Conservation (phyloP, 306 rosid species). For the Rosa lucieae region DNA sequence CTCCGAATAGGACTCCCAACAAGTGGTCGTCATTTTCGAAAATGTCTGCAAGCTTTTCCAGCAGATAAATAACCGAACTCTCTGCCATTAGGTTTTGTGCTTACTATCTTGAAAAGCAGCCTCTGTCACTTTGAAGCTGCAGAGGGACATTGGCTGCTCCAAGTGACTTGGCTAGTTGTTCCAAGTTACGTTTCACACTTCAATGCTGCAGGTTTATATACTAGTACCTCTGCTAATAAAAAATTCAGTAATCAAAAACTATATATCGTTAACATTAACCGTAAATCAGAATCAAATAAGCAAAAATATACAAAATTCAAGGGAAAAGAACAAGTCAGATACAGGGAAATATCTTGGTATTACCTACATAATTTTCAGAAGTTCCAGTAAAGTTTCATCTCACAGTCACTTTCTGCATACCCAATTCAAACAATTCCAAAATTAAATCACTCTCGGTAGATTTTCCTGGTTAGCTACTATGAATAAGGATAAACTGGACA, state of each 20-base stretch:
- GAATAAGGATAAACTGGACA: not conserved
- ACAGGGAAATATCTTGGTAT: not conserved
- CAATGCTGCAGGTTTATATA: not conserved
- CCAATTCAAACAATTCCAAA: not conserved
- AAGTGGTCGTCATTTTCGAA: constrained; percentile 50
- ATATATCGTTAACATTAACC: not conserved
- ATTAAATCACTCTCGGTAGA: not conserved
- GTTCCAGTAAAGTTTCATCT: not conserved
- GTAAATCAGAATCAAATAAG: not conserved
- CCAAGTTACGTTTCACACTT: not conserved
- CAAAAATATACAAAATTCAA: not conserved
- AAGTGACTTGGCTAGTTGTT: constrained; percentile 6
- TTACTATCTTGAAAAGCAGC: not conserved
- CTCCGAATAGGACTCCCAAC: constrained; percentile 32
- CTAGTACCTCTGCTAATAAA: not conserved
- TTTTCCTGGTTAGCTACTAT: not conserved
- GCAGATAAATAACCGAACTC: constrained; percentile 40
- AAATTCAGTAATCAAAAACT: not conserved
- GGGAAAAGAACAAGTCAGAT: not conserved
- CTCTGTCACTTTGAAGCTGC: constrained; percentile 5
- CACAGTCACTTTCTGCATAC: not conserved
- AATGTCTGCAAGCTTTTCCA: constrained; percentile 40
- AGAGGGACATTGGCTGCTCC: constrained; percentile 8
- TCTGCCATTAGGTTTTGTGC: constrained; percentile 45
- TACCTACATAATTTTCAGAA: not conserved